Percentiles rank a stretch among this genome's conserved stretches.
These are phyloP conservation scores for Papiliotrema laurentii DNA, from an alignment of 1,284 basidiomycete species.

Conservation along the genomic window DNA sequence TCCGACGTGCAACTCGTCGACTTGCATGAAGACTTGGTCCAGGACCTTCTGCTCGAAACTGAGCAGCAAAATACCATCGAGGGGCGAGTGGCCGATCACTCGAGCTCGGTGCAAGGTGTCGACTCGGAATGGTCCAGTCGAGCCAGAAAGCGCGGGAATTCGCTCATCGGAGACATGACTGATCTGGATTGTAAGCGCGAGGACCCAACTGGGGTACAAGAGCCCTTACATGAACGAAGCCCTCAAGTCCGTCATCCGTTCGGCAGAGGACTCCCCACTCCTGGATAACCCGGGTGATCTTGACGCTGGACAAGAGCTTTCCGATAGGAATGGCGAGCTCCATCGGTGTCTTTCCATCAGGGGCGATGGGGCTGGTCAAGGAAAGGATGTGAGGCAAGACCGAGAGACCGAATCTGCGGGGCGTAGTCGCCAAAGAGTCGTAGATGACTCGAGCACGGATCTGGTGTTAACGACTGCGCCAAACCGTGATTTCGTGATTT, in stretches of 20 bases:
- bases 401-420: constrained; percentile 75
- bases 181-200: constrained; percentile 56
- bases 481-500: background rate
- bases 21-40: constrained; percentile 80
- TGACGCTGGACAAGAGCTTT: constrained; percentile 63
- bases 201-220: background rate
- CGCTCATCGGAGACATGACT: constrained; percentile 92
- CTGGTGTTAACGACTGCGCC: constrained; percentile 19
- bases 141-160: constrained; percentile 64
- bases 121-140: constrained; percentile 72
- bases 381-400: constrained; percentile 67
- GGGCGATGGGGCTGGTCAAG: constrained; percentile 49
- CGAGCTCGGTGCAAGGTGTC: constrained; percentile 79
- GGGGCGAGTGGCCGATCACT: constrained; percentile 78
- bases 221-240: constrained; percentile 77
- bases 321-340: constrained; percentile 68
- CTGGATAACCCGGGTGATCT: constrained; percentile 66
- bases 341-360: constrained; percentile 44
- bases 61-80: constrained; percentile 86
- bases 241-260: constrained; percentile 61
- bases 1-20: constrained; percentile 77
- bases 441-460: constrained; percentile 84
- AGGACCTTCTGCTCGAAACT: constrained; percentile 78
- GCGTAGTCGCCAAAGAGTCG: constrained; percentile 63
- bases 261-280: constrained; percentile 77